These are phyloP conservation scores for Gossypium turneri DNA, from an alignment of 345 rosid species.

Conservation along the genomic window DNA sequence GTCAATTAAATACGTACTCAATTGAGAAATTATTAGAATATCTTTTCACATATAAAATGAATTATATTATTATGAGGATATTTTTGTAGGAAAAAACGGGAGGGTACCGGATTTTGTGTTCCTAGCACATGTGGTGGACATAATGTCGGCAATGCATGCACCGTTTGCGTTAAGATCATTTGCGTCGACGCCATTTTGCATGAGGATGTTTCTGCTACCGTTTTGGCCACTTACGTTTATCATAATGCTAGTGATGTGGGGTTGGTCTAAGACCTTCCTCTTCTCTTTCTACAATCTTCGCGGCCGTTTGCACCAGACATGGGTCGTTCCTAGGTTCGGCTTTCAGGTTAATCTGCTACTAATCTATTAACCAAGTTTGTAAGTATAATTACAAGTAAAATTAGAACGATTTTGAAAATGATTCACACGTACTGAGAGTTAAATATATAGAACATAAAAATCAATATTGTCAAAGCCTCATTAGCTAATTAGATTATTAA, in stretches of 20 bases:
- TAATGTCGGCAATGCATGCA: constrained; percentile 55
- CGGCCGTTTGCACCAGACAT: constrained; percentile 61
- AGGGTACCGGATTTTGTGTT: constrained; percentile 87
- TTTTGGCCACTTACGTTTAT: constrained; percentile 44
- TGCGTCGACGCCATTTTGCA: constrained; percentile 51
- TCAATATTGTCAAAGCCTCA: neutral
- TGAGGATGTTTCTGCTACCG: constrained; percentile 39
- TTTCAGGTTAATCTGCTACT: constrained; percentile 52
- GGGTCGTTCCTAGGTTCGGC: constrained; percentile 87
- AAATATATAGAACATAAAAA: too few relatives aligned
- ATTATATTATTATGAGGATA: neutral
- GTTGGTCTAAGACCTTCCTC: constrained; percentile 63
- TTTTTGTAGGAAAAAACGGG: constrained; percentile 33
- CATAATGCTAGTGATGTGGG: constrained; percentile 65
- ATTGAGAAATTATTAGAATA: too few relatives aligned
- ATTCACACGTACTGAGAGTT: too few relatives aligned
- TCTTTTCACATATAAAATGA: neutral
- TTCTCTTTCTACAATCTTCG: constrained; percentile 59
- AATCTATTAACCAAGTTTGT: neutral
- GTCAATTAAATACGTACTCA: neutral
- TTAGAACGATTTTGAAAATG: too few relatives aligned
- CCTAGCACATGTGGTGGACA: constrained; percentile 86
- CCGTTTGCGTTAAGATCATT: constrained; percentile 55
- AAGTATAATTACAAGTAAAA: too few relatives aligned
- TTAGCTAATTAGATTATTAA: neutral